A percentile compares a stretch with the other conserved stretches of the same genome.
Evolutionary conservation across 2,329 filamentous ascomycete genomes (phyloP).

Genomic region (Calonectria honghensis): DNA sequence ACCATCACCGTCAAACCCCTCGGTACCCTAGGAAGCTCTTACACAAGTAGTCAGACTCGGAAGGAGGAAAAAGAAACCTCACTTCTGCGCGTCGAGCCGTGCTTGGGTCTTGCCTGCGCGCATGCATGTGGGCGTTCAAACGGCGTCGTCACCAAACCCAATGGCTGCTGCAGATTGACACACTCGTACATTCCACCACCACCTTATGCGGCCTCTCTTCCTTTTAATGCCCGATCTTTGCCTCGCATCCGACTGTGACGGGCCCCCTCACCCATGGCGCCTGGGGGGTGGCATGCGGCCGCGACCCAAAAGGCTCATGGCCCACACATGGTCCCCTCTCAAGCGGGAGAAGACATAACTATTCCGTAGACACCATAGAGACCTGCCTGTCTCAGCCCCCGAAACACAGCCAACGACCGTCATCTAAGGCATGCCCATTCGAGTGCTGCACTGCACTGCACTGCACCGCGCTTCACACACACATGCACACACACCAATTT

Average conservation of each 20-base stretch:
- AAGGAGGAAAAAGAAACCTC: constrained; percentile 2
- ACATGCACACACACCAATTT: constrained; percentile 40
- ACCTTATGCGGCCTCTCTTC: constrained; percentile 10
- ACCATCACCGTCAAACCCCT: constrained; percentile 12
- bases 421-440: constrained; percentile 48
- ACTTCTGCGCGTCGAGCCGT: constrained; percentile 13
- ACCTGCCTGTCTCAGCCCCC: constrained; percentile 57
- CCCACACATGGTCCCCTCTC: constrained; percentile 33
- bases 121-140: constrained; percentile 15
- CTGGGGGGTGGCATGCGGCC: constrained; percentile 22
- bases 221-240: constrained; percentile 16
- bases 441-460: constrained; percentile 12
- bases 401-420: constrained; percentile 58
- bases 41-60: constrained; percentile 4
- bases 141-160: constrained; percentile 14
- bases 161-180: constrained; percentile 26
- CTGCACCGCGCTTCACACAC: constrained; percentile 18
- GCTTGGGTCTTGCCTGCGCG: constrained; percentile 6
- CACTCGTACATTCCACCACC: constrained; percentile 1
- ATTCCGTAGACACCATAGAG: constrained; percentile 16
- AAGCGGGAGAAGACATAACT: constrained; percentile 38
- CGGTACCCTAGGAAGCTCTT: neutral
- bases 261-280: constrained; percentile 26
- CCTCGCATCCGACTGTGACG: constrained; percentile 15
- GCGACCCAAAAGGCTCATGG: constrained; percentile 26